Conservation (phyloP, 768 basidiomycete species). For the Collybia sp. region DNA sequence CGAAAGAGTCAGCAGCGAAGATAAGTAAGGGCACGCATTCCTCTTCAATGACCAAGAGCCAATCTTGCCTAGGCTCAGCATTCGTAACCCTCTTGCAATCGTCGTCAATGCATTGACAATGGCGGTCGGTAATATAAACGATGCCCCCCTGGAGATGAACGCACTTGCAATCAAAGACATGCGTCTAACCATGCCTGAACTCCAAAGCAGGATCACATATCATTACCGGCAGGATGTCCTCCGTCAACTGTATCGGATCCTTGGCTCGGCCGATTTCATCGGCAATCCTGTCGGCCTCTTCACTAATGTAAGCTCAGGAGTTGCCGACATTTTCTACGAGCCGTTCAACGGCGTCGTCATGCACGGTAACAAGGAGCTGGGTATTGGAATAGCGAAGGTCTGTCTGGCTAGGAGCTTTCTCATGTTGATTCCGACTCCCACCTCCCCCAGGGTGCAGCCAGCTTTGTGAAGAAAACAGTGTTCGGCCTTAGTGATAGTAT, state of each 20-base stretch:
- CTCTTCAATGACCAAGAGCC: conserved; percentile 2
- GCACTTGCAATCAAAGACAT: conserved; percentile 93
- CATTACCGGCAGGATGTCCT: conserved; percentile 94
- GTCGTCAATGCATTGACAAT: conserved; percentile 93
- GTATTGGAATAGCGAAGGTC: conserved; percentile 92
- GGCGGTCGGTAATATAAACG: conserved; percentile 96
- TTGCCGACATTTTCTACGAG: conserved; percentile 98
- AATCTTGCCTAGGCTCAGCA: conserved; percentile 48
- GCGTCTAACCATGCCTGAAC: conserved; percentile 78
- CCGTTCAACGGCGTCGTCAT: conserved; percentile 96
- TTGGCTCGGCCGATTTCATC: conserved; percentile 98
- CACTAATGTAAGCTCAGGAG: conserved; percentile 96
- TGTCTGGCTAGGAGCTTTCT: not conserved
- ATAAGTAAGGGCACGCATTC: conserved; percentile 57
- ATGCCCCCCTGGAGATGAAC: conserved; percentile 91
- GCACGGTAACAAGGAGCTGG: conserved; percentile 92
- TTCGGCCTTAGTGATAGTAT: conserved; percentile 95
- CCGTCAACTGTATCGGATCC: conserved; percentile 90
- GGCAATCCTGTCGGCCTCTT: conserved; percentile 96
- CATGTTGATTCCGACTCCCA: not conserved
- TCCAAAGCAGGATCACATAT: conserved; percentile 79
- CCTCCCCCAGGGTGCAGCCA: conserved; percentile 79
- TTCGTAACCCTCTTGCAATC: conserved; percentile 89
- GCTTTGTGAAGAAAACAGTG: conserved; percentile 98
- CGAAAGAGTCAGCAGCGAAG: conserved; percentile 87